Conservation (phyloP, 2,329 filamentous ascomycete genomes). For the Bipolaris bicolor region DNA sequence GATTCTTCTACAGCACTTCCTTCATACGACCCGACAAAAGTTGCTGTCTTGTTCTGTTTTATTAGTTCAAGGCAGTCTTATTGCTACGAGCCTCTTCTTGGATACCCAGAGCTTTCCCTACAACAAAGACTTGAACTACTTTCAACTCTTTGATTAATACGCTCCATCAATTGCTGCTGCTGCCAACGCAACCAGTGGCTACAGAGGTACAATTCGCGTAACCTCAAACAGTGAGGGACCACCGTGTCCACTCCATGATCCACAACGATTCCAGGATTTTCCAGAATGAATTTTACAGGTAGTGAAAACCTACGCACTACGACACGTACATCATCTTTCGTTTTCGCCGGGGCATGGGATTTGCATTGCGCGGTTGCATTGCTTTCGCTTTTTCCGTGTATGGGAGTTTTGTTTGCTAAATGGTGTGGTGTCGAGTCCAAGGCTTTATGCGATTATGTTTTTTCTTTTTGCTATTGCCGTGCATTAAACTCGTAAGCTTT, state of each 20-base stretch:
- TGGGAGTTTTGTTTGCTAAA: constrained; percentile 7
- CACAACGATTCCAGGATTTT: constrained; percentile 14
- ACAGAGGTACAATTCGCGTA: constrained; percentile 3
- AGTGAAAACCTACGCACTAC: constrained; percentile 14
- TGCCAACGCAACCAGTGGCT: constrained; percentile 10
- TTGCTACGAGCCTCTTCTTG: constrained; percentile 32
- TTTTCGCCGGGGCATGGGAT: constrained; percentile 26
- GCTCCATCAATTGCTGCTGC: constrained; percentile 14
- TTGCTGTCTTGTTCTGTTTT: constrained; percentile 31
- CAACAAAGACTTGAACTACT: constrained; percentile 31
- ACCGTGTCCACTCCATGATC: constrained; percentile 2
- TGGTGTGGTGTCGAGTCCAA: constrained; percentile 14
- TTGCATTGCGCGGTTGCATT: constrained; percentile 46
- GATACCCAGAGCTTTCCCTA: constrained; percentile 37
- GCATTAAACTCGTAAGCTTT: constrained; percentile 4
- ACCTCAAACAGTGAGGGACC: constrained; percentile 4
- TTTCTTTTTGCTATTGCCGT: constrained; percentile 16
- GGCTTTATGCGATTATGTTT: constrained; percentile 1
- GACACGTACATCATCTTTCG: constrained; percentile 21
- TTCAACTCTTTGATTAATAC: constrained; percentile 21
- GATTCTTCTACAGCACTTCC: constrained; percentile 20
- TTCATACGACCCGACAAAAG: constrained; percentile 37
- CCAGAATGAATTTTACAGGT: constrained; percentile 17
- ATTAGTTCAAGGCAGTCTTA: constrained; percentile 27
- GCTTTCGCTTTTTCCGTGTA: constrained; percentile 28